A percentile compares a stretch with the other conserved stretches of the same genome.
Conservation (phyloP, 192 early-diverging fungal genomes). For the Phlyctochytrium bullatum region DNA sequence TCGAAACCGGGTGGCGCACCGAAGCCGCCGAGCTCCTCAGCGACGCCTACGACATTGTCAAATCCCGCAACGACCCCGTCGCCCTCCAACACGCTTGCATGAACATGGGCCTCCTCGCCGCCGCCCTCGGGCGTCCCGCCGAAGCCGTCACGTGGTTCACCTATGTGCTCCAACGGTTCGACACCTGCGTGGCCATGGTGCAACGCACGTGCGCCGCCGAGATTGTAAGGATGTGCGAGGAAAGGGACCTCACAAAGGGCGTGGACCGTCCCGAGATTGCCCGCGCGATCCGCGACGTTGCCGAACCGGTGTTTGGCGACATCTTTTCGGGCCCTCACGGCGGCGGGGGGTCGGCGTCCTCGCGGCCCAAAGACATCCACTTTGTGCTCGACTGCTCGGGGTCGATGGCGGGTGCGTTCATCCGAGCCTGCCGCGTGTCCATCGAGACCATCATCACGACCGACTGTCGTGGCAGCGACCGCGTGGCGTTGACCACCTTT, state of each 20-base stretch:
- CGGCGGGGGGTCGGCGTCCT: not conserved
- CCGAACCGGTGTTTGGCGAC: conserved; percentile 11
- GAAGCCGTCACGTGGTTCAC: conserved; percentile 39
- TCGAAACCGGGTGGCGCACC: conserved; percentile 9
- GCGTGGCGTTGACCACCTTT: conserved; percentile 17
- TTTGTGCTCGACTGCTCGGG: conserved; percentile 23
- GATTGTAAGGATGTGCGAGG: conserved; percentile 29
- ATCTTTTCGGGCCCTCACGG: not conserved
- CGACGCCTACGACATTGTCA: conserved; percentile 28
- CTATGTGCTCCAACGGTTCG: conserved; percentile 35
- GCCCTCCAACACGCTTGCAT: conserved; percentile 36
- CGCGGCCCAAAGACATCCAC: not conserved
- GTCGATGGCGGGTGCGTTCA: conserved; percentile 20
- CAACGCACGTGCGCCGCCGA: conserved; percentile 16
- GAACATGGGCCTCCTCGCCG: conserved; percentile 36
- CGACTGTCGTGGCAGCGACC: conserved; percentile 5
- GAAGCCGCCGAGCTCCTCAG: conserved; percentile 24
- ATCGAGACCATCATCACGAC: conserved; percentile 16
- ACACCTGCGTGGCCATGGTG: conserved; percentile 21
- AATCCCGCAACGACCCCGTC: conserved; percentile 16
- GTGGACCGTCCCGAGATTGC: conserved; percentile 29
- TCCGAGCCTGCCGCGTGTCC: conserved; percentile 12
- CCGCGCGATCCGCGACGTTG: conserved; percentile 9
- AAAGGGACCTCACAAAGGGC: conserved; percentile 8
- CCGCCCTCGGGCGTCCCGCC: conserved; percentile 3